These are phyloP conservation scores for Auricularia heimuer DNA, from an alignment of 768 basidiomycete species.

Conservation along the genomic window DNA sequence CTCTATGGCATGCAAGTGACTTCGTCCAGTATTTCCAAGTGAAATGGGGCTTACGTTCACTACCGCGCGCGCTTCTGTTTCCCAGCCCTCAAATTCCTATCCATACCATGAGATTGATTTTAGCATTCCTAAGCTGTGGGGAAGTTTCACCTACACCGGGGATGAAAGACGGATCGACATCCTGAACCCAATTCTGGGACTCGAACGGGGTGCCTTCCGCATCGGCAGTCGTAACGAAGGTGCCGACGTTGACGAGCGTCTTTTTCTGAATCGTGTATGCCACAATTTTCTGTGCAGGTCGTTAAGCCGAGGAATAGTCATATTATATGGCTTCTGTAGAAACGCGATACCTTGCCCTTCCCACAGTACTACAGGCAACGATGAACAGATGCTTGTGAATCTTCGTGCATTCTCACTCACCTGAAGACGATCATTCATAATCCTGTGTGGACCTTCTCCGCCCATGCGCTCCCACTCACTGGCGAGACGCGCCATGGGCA, in stretches of 20 bases:
- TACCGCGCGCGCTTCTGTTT: not conserved
- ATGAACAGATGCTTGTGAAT: no score
- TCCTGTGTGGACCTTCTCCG: not conserved
- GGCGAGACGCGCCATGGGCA: not conserved
- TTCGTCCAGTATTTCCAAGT: not conserved
- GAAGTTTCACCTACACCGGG: no score
- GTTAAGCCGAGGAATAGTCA: not conserved
- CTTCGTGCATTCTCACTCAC: not conserved
- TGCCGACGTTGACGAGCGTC: not conserved
- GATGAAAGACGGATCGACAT: no score
- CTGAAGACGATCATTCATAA: not conserved
- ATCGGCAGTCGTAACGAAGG: not conserved
- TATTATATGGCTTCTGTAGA: not conserved
- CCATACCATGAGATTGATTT: no score
- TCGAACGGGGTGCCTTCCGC: not conserved
- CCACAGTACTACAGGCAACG: not conserved
- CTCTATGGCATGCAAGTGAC: conserved; percentile 17
- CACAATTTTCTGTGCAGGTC: not conserved
- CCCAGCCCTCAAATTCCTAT: not conserved
- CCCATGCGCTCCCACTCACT: not conserved
- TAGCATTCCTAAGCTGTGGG: no score
- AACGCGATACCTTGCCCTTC: not conserved
- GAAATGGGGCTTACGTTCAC: not conserved
- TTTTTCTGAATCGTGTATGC: not conserved
- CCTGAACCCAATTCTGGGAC: no score